Evolutionary conservation across 257 asterid genomes (phyloP), one percentile per base, ranked within the genome.

Genomic region (Salvia miltiorrhiza): DNA sequence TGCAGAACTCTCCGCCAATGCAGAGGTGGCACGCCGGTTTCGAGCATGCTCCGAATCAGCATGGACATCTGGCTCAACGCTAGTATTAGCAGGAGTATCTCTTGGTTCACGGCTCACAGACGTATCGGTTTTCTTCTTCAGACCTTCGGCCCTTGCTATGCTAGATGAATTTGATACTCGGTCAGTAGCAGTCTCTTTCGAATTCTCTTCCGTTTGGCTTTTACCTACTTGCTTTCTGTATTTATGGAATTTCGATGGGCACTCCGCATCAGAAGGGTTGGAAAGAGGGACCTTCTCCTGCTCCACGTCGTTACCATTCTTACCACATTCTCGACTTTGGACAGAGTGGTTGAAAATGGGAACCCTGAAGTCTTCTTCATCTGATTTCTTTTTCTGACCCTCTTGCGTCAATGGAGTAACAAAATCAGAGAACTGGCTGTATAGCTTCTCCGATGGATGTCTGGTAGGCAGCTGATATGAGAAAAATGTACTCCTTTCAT

Each of bases 361-460:
- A 76, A 92, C 94, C 64, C 79, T 81, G 63, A 83, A 87, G 65
- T 92, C 96, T 77, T 89, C 89, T 56, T 85, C 93, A 37, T 83
- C 86, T 13, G 41, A 68, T 30, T 68, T 82, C 80, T 79, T 84
- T 71, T 75, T 76, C 71, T 64, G 81, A 76, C 81, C 80, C 19
- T 20, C 75, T 63, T 78, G 82, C 56, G 73, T 41, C 64, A 37
- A 43, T 21, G 84, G 82, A 40, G 74, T 32, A 72, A 69, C 75
- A 55, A 77, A 49, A 71, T 80, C 78, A 19, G 81, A 71, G 60
- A 69, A 75, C 10, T 43, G 67, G 33, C 65, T 39, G 60, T 67
- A 41, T 14, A 73, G 79, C 69, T 81, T 86, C 74, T 86, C 91
- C 9, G 77, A 56, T 62, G 78, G 80, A 75, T 74, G 80, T 61